Percentiles rank a stretch among this genome's conserved stretches.
These are phyloP conservation scores for Phytophthora agathidicida DNA, from an alignment of 352 stramenopile genomes.

Conservation along the genomic window DNA sequence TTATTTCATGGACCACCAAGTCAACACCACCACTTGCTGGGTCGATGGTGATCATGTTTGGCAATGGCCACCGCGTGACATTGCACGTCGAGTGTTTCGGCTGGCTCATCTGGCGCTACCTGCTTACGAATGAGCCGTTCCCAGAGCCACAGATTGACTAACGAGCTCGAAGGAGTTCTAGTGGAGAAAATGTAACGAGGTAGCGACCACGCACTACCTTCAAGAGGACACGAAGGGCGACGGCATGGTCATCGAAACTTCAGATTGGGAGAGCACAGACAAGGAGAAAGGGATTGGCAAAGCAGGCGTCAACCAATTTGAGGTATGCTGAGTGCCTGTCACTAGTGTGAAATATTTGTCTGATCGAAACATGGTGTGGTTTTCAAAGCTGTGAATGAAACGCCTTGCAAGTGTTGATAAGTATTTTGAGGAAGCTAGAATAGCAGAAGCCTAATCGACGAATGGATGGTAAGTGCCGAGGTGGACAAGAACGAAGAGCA, in stretches of 20 bases:
- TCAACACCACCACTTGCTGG: slow-evolving; percentile 70
- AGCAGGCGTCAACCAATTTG: slow-evolving; percentile 1
- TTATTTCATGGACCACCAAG: slow-evolving; percentile 87
- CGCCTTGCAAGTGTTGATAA: slow-evolving; percentile 16
- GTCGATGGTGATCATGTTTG: slow-evolving; percentile 89
- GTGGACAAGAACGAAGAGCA: slow-evolving; percentile 13
- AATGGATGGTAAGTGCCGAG: slow-evolving; percentile 31
- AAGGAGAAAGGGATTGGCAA: slow-evolving; percentile 1
- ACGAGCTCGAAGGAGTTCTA: slow-evolving; percentile 6
- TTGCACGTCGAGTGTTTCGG: slow-evolving; percentile 87
- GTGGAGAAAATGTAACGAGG: not conserved
- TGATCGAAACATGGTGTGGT: slow-evolving; percentile 1
- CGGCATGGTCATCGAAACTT: not conserved
- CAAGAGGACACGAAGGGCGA: not conserved
- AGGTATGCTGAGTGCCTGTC: slow-evolving; percentile 11
- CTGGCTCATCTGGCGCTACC: slow-evolving; percentile 87
- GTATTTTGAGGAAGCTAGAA: slow-evolving; percentile 3
- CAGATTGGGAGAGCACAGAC: slow-evolving; percentile 3
- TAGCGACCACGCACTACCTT: not conserved
- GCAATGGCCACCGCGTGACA: slow-evolving; percentile 80
- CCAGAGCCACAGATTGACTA: slow-evolving; percentile 64
- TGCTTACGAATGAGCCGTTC: slow-evolving; percentile 85
- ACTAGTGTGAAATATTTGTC: slow-evolving; percentile 17
- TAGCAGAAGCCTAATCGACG: slow-evolving; percentile 10
- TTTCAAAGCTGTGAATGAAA: slow-evolving; percentile 11